phyloP scores from a whole-genome alignment of 164 flowering plant species.

The Echeveria elegans region DNA sequence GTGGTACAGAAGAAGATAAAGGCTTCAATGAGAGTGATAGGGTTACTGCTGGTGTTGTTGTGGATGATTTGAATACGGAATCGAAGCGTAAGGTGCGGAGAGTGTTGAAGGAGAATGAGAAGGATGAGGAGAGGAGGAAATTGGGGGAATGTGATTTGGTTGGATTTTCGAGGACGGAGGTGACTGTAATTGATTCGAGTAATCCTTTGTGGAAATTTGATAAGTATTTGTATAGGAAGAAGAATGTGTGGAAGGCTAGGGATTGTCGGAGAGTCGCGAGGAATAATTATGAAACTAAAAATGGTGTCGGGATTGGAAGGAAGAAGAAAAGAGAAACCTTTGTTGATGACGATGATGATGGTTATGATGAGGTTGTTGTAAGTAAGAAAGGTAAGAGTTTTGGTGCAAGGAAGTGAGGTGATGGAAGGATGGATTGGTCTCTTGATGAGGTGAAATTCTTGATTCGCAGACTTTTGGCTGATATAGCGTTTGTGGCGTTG shows the following conservation, averaged over 20 bases:
- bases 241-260: slow-evolving; percentile 69
- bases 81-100: slow-evolving; percentile 22
- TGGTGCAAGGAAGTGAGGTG: background rate
- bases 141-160: slow-evolving; percentile 16
- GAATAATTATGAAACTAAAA: background rate
- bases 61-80: slow-evolving; percentile 4
- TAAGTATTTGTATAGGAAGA: slow-evolving; percentile 58
- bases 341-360: background rate
- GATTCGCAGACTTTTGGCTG: background rate
- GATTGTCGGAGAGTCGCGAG: slow-evolving; percentile 47
- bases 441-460: background rate
- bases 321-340: slow-evolving; percentile 44
- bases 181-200: slow-evolving; percentile 78
- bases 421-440: background rate
- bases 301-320: background rate
- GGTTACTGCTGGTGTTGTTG: slow-evolving; percentile 16
- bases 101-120: slow-evolving; percentile 25
- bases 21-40: slow-evolving; percentile 13
- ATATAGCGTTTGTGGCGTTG: background rate
- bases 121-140: slow-evolving; percentile 11
- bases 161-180: slow-evolving; percentile 51
- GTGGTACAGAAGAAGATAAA: slow-evolving; percentile 4
- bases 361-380: background rate
- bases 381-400: background rate
- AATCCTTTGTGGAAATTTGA: slow-evolving; percentile 56